phyloP scores from a whole-genome alignment of 345 rosid species.

The Rhodomyrtus tomentosa region DNA sequence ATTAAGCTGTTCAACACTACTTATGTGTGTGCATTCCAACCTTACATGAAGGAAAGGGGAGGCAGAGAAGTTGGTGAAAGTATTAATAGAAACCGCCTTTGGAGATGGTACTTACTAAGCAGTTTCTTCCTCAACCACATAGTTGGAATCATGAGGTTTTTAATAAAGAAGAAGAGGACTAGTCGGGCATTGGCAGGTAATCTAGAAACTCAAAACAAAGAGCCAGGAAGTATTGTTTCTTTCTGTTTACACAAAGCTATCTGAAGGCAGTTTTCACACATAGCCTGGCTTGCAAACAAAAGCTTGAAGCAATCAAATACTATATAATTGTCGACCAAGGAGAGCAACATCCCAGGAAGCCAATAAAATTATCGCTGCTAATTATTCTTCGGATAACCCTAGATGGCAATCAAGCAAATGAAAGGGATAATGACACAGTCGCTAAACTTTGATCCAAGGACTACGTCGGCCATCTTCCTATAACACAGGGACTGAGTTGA shows the following conservation, averaged over 20 bases:
- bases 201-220: neutral
- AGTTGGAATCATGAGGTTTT: neutral
- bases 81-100: neutral
- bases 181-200: neutral
- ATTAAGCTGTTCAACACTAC: neutral
- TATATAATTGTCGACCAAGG: neutral
- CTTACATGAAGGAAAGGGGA: neutral
- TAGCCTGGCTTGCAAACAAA: neutral
- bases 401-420: neutral
- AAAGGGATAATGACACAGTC: too few relatives aligned
- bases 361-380: neutral
- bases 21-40: neutral
- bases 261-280: neutral
- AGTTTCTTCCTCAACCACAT: neutral
- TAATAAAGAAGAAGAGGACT: neutral
- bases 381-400: neutral
- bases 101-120: neutral
- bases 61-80: neutral
- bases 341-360: neutral
- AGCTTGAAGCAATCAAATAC: neutral
- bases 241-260: neutral
- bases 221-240: neutral
- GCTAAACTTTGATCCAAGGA: too few relatives aligned
- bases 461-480: too few relatives aligned
- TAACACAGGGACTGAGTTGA: too few relatives aligned